These are phyloP conservation scores for Pezicula radicicola DNA, from an alignment of 2,329 filamentous ascomycete species.

Conservation along the genomic window DNA sequence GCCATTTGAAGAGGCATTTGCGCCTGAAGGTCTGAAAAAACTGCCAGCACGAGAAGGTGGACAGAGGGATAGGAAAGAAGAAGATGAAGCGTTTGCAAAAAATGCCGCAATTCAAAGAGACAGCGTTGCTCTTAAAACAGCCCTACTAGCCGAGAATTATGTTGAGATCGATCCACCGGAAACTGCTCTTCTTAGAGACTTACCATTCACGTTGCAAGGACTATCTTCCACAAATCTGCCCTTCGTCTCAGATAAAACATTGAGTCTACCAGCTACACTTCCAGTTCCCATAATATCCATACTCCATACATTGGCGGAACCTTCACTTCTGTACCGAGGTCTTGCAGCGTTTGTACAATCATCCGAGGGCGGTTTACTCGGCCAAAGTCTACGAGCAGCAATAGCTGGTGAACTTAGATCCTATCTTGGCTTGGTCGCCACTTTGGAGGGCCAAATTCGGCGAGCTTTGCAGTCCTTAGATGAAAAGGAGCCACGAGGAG, in stretches of 20 bases:
- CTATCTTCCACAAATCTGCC: conserved; percentile 81
- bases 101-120: conserved; percentile 21
- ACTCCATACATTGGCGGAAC: conserved; percentile 86
- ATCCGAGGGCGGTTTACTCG: conserved; percentile 78
- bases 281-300: conserved; percentile 84
- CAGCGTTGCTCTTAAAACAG: conserved; percentile 42
- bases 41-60: conserved; percentile 27
- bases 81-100: conserved; percentile 24
- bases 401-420: conserved; percentile 81
- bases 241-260: conserved; percentile 65
- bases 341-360: conserved; percentile 81
- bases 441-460: conserved; percentile 87
- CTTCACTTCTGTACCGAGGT: conserved; percentile 83
- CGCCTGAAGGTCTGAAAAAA: conserved; percentile 44
- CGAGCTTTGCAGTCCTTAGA: conserved; percentile 75
- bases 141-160: conserved; percentile 54
- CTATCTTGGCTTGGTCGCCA: conserved; percentile 87
- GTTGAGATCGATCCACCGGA: conserved; percentile 60
- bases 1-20: conserved; percentile 43
- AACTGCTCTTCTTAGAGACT: conserved; percentile 67
- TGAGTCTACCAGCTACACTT: conserved; percentile 76
- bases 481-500: conserved; percentile 61
- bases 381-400: conserved; percentile 86
- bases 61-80: conserved; percentile 27
- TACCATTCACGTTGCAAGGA: conserved; percentile 91